Conservation (phyloP, 768 basidiomycete genomes). For the Suillus tomentosus region DNA sequence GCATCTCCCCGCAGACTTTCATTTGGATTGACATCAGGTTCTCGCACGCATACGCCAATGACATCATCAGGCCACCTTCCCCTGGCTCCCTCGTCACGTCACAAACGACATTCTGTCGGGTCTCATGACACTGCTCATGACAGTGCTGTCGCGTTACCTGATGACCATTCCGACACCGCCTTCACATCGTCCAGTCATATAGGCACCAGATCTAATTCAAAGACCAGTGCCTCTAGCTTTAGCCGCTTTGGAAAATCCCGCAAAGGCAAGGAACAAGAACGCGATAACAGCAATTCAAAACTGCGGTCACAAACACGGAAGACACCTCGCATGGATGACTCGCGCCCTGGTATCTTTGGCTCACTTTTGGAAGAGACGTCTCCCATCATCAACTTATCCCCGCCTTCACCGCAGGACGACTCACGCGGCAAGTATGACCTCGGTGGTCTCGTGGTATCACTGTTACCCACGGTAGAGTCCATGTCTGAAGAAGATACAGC, state of each 20-base stretch:
- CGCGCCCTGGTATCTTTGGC: conserved; percentile 18
- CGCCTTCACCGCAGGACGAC: conserved; percentile 12
- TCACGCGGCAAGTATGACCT: conserved; percentile 8
- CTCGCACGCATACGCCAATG: conserved; percentile 32
- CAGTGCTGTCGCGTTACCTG: conserved; percentile 35
- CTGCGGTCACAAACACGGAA: conserved; percentile 11
- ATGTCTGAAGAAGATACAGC: conserved; percentile 22
- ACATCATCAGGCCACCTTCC: conserved; percentile 32
- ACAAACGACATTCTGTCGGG: conserved; percentile 31
- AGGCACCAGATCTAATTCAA: conserved; percentile 10
- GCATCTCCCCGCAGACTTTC: conserved; percentile 37
- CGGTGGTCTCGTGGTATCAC: conserved; percentile 6
- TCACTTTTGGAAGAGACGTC: conserved; percentile 26
- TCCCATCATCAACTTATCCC: conserved; percentile 15
- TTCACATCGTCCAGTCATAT: neutral
- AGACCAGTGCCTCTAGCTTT: conserved; percentile 17
- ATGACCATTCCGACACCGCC: conserved; percentile 19
- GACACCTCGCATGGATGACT: conserved; percentile 10
- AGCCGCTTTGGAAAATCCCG: conserved; percentile 15
- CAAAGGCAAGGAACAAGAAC: conserved; percentile 30
- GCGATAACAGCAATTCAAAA: conserved; percentile 5
- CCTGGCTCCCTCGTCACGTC: conserved; percentile 22
- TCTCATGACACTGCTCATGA: conserved; percentile 35
- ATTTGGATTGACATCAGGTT: conserved; percentile 29
- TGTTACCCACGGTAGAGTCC: conserved; percentile 31